Evolutionary conservation across 1,139 yeast species (phyloP).

Genomic region (Saccharomyces pastorianus): DNA sequence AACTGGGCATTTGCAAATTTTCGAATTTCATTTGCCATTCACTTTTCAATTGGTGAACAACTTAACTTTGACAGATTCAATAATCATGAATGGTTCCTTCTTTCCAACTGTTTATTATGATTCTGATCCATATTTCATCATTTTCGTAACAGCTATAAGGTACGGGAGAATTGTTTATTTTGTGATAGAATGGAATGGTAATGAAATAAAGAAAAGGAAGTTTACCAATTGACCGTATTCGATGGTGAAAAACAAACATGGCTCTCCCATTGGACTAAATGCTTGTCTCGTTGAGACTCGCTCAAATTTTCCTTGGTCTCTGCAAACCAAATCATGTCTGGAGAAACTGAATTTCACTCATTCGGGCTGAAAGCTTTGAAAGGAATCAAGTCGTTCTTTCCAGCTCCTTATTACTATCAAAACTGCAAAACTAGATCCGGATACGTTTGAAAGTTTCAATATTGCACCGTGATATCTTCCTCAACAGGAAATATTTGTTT

Average conservation of each 20-base stretch:
- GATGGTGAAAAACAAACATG: slow-evolving; percentile 12
- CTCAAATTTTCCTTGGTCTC: slow-evolving; percentile 12
- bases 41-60: slow-evolving; percentile 19
- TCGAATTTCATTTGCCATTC: slow-evolving; percentile 9
- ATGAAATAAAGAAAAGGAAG: slow-evolving; percentile 13
- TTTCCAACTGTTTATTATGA: slow-evolving; percentile 7
- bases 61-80: slow-evolving; percentile 14
- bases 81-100: slow-evolving; percentile 12
- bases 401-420: slow-evolving; percentile 16
- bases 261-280: slow-evolving; percentile 16
- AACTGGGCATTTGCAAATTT: slow-evolving; percentile 19
- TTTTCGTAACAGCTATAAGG: slow-evolving; percentile 17
- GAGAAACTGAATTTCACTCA: slow-evolving; percentile 17
- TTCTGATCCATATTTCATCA: slow-evolving; percentile 8
- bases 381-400: slow-evolving; percentile 16
- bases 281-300: neutral
- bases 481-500: slow-evolving; percentile 19
- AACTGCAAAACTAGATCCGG: slow-evolving; percentile 7
- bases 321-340: slow-evolving; percentile 27
- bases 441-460: slow-evolving; percentile 7
- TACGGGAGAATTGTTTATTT: slow-evolving; percentile 17
- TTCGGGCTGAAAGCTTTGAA: slow-evolving; percentile 10
- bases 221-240: slow-evolving; percentile 21
- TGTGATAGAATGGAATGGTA: slow-evolving; percentile 22
- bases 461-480: slow-evolving; percentile 18